A percentile compares a stretch with the other conserved stretches of the same genome.
Conservation (phyloP, 331 rosid genomes). For the Rhamnella rubrinervis region DNA sequence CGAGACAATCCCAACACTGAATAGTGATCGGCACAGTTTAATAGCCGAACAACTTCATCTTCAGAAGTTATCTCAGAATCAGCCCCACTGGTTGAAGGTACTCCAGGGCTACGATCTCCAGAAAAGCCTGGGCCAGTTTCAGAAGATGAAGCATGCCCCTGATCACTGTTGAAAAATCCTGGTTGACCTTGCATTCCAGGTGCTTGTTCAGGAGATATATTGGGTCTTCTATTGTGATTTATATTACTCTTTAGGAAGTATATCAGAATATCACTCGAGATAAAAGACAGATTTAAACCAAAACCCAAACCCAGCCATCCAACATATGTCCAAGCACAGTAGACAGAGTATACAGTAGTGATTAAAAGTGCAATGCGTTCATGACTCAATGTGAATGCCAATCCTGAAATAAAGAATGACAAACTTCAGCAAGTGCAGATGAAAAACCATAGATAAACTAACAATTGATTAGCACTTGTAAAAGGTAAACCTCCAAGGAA, state of each 20-base stretch:
- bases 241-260: slow-evolving; percentile 76
- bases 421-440: slow-evolving; percentile 33
- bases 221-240: slow-evolving; percentile 65
- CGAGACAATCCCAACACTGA: slow-evolving; percentile 74
- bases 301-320: slow-evolving; percentile 88
- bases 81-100: slow-evolving; percentile 82
- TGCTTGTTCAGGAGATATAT: slow-evolving; percentile 54
- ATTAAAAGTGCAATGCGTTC: slow-evolving; percentile 79
- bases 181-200: slow-evolving; percentile 79
- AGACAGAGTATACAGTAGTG: slow-evolving; percentile 75
- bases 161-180: slow-evolving; percentile 62
- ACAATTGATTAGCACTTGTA: slow-evolving; percentile 17
- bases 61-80: slow-evolving; percentile 84
- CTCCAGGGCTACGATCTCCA: slow-evolving; percentile 67
- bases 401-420: slow-evolving; percentile 54
- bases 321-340: slow-evolving; percentile 75
- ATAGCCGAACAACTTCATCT: slow-evolving; percentile 88
- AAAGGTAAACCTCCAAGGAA: slow-evolving; percentile 73
- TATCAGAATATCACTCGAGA: slow-evolving; percentile 79
- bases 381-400: slow-evolving; percentile 67
- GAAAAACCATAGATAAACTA: slow-evolving; percentile 11
- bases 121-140: slow-evolving; percentile 67
- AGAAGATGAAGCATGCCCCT: slow-evolving; percentile 49
- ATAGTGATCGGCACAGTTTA: slow-evolving; percentile 92
- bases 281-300: slow-evolving; percentile 76